Evolutionary conservation across 2,329 filamentous ascomycete species (phyloP), one percentile per base, ranked within the genome.

Genomic region (Nectriaceae sp.): DNA sequence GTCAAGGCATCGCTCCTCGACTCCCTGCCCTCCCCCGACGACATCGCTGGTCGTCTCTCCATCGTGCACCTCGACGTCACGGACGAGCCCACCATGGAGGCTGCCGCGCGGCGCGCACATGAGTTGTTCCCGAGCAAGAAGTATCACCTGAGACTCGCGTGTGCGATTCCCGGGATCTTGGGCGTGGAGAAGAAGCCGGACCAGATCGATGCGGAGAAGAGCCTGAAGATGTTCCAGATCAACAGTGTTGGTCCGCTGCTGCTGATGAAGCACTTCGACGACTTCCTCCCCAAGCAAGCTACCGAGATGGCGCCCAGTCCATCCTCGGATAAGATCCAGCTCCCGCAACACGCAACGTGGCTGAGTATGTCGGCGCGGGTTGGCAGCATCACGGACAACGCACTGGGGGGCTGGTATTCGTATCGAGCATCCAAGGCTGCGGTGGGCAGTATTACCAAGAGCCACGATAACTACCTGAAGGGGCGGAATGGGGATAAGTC

Each of bases 331-430:
- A 33, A 46, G 4, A 26, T 59, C 4, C 52, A 71, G 0, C 72
- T 87, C 3, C 74, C 78, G 0, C 47, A 57, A 0, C 75, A 80
- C 46, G 83, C 88, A 0, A 79, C 85, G 2, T 89, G 86, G 75
- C 78, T 87, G n/a, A 82, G 82, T 62, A 88, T 91, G 83, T 86
- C 87, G 5, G 90, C 89, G 2, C 82, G 90, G 37, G 87, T 95
- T 0, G 89, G 89, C 10, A 87, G 81, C 24, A 87, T 87, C 19
- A 73, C 78, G 1, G 88, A 93, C 59, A 93, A 95, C 61, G 64
- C 70, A 2, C 74, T 85, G 0, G 90, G 89, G 3, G 90, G 90
- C 0, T 94, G 89, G 90, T 95, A 90, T 67, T 84, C 79, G 47
- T 94, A 94, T 67, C 84, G 90, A 13, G 82, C 86, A 6, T 86